These are phyloP conservation scores for Ceratonia siliqua DNA, from an alignment of 306 rosid species.

Conservation along the genomic window DNA sequence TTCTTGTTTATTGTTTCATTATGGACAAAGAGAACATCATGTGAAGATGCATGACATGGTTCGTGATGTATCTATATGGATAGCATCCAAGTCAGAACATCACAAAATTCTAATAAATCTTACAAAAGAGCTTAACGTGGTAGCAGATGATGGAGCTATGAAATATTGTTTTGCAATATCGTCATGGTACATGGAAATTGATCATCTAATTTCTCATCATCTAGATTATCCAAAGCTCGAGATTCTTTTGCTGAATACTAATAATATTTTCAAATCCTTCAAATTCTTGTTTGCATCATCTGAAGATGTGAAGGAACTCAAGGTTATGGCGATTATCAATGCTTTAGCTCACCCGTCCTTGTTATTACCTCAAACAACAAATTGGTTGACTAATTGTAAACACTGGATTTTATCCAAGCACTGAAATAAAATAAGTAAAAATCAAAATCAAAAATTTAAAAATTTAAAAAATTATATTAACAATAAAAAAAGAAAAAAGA, in stretches of 20 bases:
- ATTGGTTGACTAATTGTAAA: not conserved
- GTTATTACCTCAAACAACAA: constrained; percentile 2
- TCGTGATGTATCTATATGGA: constrained; percentile 18
- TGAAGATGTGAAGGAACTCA: not conserved
- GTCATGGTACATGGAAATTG: not conserved
- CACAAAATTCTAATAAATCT: not conserved
- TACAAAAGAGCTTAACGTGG: not conserved
- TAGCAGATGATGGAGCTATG: not conserved
- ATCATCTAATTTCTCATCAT: not conserved
- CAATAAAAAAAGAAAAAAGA: too few relatives aligned
- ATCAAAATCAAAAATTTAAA: too few relatives aligned
- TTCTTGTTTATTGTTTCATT: not conserved
- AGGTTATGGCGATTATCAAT: constrained; percentile 13
- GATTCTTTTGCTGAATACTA: not conserved
- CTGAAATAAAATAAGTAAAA: too few relatives aligned
- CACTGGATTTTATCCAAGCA: too few relatives aligned
- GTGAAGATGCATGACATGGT: constrained; percentile 15
- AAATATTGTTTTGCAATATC: not conserved
- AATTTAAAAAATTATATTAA: too few relatives aligned
- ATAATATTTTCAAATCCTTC: too few relatives aligned
- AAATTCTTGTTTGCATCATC: not conserved
- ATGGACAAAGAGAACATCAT: not conserved
- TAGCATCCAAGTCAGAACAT: not conserved
- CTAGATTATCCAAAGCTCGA: constrained; percentile 6
- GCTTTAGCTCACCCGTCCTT: not conserved